Evolutionary conservation across 192 early-diverging fungal species (phyloP).

Genomic region (Umbelopsis sp.): DNA sequence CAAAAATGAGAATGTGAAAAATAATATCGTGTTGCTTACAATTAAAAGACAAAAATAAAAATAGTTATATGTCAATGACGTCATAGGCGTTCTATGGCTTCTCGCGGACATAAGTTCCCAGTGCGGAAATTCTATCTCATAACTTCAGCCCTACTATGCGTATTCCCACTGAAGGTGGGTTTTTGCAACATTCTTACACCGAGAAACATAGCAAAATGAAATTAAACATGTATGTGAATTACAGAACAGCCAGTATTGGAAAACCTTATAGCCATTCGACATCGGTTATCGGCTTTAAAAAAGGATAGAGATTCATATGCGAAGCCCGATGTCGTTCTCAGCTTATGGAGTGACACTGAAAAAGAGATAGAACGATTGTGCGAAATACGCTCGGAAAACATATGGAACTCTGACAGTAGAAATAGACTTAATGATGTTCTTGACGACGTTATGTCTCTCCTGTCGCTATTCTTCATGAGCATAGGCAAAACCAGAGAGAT

Average conservation of each 20-base stretch:
- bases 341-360: slow-evolving; percentile 64
- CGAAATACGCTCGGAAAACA: slow-evolving; percentile 19
- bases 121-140: too few relatives aligned
- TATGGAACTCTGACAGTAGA: slow-evolving; percentile 21
- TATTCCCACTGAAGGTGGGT: neutral
- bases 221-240: neutral
- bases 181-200: neutral
- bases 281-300: slow-evolving; percentile 72
- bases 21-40: neutral
- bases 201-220: neutral
- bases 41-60: neutral
- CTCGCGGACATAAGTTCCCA: too few relatives aligned
- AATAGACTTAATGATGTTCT: slow-evolving; percentile 69
- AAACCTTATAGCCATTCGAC: slow-evolving; percentile 65
- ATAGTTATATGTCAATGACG: neutral
- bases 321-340: slow-evolving; percentile 62
- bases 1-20: neutral
- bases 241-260: slow-evolving; percentile 68
- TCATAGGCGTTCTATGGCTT: neutral
- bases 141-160: neutral
- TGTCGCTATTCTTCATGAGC: slow-evolving; percentile 77
- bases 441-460: slow-evolving; percentile 75
- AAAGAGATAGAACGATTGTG: slow-evolving; percentile 46
- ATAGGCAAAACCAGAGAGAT: slow-evolving; percentile 76
- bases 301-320: slow-evolving; percentile 72